phyloP scores from a whole-genome alignment of 352 stramenopile genomes.

The Globisporangium okanoganense region DNA sequence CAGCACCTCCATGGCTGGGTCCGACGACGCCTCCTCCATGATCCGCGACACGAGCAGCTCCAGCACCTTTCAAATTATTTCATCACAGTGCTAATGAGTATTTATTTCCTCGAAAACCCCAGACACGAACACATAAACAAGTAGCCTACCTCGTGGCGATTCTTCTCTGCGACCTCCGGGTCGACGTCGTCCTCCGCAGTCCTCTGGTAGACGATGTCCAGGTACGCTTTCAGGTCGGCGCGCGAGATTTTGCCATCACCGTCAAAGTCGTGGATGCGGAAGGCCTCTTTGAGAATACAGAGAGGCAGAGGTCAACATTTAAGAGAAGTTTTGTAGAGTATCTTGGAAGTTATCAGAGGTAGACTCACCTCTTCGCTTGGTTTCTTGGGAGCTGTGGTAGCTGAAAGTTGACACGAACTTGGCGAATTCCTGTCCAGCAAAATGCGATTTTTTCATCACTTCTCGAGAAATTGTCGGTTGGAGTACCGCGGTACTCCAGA shows the following conservation, averaged over 20 bases:
- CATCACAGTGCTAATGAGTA: not conserved
- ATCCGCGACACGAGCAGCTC: conserved; percentile 41
- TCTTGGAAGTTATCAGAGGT: not conserved
- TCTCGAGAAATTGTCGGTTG: not conserved
- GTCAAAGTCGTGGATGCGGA: conserved; percentile 71
- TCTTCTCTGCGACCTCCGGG: conserved; percentile 6
- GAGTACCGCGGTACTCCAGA: not conserved
- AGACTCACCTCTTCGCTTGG: conserved; percentile 41
- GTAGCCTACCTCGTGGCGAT: conserved; percentile 26
- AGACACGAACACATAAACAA: not conserved
- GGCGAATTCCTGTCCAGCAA: conserved; percentile 40
- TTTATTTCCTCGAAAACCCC: too few relatives aligned
- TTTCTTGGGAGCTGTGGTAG: conserved; percentile 48
- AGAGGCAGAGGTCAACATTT: not conserved
- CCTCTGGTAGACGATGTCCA: conserved; percentile 33
- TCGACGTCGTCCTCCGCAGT: conserved; percentile 24
- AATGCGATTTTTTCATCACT: not conserved
- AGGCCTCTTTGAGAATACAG: conserved; percentile 32
- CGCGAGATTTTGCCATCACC: conserved; percentile 65
- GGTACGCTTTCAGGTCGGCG: conserved; percentile 45
- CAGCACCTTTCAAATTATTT: conserved; percentile 22
- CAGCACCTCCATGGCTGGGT: conserved; percentile 40
- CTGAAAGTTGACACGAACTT: conserved; percentile 53
- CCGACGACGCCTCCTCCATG: conserved; percentile 50
- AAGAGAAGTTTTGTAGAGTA: not conserved